Base-by-base conservation (phyloP, 176 grass and related monocot genomes). In the Musa schizocarpa region DNA sequence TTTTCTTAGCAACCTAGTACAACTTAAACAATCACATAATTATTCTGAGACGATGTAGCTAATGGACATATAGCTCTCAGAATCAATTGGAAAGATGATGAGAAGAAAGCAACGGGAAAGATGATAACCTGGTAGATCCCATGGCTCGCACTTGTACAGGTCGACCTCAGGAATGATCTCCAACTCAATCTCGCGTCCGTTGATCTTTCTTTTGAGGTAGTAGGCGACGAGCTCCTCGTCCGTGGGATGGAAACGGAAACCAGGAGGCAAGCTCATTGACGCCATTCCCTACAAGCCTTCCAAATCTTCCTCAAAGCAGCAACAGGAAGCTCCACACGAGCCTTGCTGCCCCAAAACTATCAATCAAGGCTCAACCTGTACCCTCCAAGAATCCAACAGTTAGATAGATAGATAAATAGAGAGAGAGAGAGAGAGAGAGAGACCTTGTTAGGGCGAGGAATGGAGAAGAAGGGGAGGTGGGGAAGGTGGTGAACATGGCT, bases 161-260 rank as follows among this genome's bases (percentile, higher is more conserved):
- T 74, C 72, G 16, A 74, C 72, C 72, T 74, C 72, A 4, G 72
- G 72, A 58, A 74, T 74, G 54, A 74, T 59, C 54, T 74, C 72
- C 54, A 74, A 22, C 54, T 74, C 72, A 29, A 74, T 74, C 54
- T 9, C 58, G 3, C 24, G 25, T 54, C 72, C 72, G 2, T 74
- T 74, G 19, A 74, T 74, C 72, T 74, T 74, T 24, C 72, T 74
- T 1, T 74, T 74, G 13, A 74, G 26, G 26, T 74, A 74, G 72
- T 58, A 43, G 1, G 52, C 14, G 27, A 74, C 52, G 72, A 74
- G 72, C 24, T 74, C 72, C 19, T 74, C 72, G 54, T 74, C 72
- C 9, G 72, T 74, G 8, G 72, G 72, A 43, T 74, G 72, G 16
- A 74, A 74, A 13, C 72, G 53, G 25, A 74, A 74, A 29, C 72